A percentile compares a stretch with the other conserved stretches of the same genome.
Conservation (phyloP, 1,139 yeast species). For the Hyphopichia burtonii region DNA sequence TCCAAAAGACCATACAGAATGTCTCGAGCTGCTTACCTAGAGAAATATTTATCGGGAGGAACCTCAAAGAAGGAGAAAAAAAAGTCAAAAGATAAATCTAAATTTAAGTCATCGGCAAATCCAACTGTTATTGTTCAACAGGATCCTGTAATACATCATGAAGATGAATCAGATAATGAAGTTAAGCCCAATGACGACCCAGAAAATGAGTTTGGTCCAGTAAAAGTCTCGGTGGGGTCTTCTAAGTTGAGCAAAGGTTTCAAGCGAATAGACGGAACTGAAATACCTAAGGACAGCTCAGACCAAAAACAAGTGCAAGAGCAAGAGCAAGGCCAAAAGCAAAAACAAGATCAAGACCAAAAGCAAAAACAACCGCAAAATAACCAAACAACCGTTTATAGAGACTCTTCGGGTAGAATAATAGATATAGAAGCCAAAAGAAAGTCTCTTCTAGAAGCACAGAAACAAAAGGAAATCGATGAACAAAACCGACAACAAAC, state of each 20-base stretch:
- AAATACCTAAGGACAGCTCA: no score
- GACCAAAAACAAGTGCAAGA: no score
- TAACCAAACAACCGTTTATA: slow-evolving; percentile 27
- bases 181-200: slow-evolving; percentile 8
- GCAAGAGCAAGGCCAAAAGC: no score
- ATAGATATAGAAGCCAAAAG: slow-evolving; percentile 30
- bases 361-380: background rate
- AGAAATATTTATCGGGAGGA: slow-evolving; percentile 19
- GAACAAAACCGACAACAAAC: slow-evolving; percentile 6
- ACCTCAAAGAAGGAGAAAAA: slow-evolving; percentile 10
- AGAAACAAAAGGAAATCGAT: slow-evolving; percentile 36
- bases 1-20: no score
- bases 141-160: background rate
- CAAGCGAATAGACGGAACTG: slow-evolving; percentile 35
- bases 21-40: slow-evolving; percentile 26
- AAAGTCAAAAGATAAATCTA: slow-evolving; percentile 3
- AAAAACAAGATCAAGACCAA: no score
- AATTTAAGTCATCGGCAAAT: slow-evolving; percentile 3
- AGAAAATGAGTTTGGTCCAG: slow-evolving; percentile 18
- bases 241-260: slow-evolving; percentile 28
- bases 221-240: slow-evolving; percentile 14
- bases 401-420: slow-evolving; percentile 41
- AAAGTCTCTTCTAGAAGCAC: slow-evolving; percentile 20
- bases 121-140: slow-evolving; percentile 1
- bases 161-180: slow-evolving; percentile 6